phyloP scores from a whole-genome alignment of 192 early-diverging fungal genomes.

The Kappamyces sp. region DNA sequence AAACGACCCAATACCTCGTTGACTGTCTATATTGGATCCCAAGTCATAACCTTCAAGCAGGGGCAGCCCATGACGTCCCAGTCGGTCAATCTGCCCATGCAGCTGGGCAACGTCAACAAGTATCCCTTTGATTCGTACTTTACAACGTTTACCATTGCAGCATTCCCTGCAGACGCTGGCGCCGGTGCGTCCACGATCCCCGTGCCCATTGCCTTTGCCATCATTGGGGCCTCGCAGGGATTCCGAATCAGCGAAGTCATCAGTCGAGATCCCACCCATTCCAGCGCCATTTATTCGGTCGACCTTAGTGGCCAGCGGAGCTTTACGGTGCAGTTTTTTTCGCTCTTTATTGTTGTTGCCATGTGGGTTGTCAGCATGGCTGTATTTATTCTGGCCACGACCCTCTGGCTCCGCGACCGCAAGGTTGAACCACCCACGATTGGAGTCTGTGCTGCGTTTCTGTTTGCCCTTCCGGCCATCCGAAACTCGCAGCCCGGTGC shows the following conservation, averaged over 20 bases:
- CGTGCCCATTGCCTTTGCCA: too few relatives aligned
- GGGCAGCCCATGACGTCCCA: constrained; percentile 5
- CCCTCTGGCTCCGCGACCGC: constrained; percentile 16
- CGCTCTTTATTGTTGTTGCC: constrained; percentile 14
- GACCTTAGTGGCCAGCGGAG: too few relatives aligned
- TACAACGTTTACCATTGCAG: too few relatives aligned
- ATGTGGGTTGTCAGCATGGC: constrained; percentile 25
- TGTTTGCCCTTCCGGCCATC: constrained; percentile 31
- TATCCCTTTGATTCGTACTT: constrained; percentile 19
- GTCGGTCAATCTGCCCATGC: not conserved
- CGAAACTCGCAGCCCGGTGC: constrained; percentile 31
- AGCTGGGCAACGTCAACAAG: constrained; percentile 5
- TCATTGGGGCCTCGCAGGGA: too few relatives aligned
- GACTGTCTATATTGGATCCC: constrained; percentile 2
- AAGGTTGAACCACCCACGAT: constrained; percentile 33
- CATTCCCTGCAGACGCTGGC: too few relatives aligned
- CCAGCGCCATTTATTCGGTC: too few relatives aligned
- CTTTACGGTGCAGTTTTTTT: not conserved
- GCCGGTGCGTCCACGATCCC: too few relatives aligned
- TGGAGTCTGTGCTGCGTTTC: constrained; percentile 14
- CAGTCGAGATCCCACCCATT: too few relatives aligned
- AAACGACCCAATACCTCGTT: constrained; percentile 2
- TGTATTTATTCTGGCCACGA: constrained; percentile 18
- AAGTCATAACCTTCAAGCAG: not conserved
- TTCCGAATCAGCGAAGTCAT: too few relatives aligned